Percentiles rank a stretch among this genome's conserved stretches.
Conservation (phyloP, 2,329 filamentous ascomycete genomes). For the Aspergillus aculeatus region DNA sequence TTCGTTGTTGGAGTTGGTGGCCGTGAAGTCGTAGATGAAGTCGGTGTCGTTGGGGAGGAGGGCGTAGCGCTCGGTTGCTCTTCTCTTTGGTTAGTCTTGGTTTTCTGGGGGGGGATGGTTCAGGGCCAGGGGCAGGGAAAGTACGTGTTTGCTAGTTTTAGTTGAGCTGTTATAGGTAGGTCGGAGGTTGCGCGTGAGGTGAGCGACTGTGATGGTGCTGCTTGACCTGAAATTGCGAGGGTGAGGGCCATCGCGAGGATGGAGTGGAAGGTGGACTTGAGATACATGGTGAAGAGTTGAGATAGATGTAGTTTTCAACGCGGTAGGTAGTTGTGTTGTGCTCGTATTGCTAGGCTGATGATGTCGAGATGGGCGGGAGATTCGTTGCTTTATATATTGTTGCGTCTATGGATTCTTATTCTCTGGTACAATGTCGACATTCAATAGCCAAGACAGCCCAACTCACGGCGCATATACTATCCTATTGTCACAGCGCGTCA, state of each 20-base stretch:
- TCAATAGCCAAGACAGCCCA: too few relatives aligned
- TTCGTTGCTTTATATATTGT: too few relatives aligned
- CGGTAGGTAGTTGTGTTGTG: neutral
- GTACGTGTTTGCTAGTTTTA: constrained; percentile 23
- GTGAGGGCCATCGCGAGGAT: constrained; percentile 4
- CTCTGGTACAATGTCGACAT: too few relatives aligned
- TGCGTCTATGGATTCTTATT: too few relatives aligned
- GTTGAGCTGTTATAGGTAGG: constrained; percentile 21
- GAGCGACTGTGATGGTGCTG: constrained; percentile 16
- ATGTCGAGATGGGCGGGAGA: too few relatives aligned
- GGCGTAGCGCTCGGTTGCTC: constrained; percentile 22
- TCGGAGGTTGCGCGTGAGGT: constrained; percentile 15
- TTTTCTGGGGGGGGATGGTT: too few relatives aligned
- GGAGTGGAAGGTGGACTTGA: constrained; percentile 7
- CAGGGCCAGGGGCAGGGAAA: neutral
- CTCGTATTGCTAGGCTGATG: neutral
- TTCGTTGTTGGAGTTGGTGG: neutral
- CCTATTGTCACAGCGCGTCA: too few relatives aligned
- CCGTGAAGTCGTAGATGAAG: constrained; percentile 24
- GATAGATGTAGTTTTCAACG: too few relatives aligned
- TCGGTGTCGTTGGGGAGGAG: constrained; percentile 23
- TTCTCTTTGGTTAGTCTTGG: neutral
- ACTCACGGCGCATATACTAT: too few relatives aligned
- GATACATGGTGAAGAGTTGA: constrained; percentile 7
- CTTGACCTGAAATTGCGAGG: constrained; percentile 8